phyloP scores from a whole-genome alignment of 306 rosid genomes.

The Castanea mollissima region DNA sequence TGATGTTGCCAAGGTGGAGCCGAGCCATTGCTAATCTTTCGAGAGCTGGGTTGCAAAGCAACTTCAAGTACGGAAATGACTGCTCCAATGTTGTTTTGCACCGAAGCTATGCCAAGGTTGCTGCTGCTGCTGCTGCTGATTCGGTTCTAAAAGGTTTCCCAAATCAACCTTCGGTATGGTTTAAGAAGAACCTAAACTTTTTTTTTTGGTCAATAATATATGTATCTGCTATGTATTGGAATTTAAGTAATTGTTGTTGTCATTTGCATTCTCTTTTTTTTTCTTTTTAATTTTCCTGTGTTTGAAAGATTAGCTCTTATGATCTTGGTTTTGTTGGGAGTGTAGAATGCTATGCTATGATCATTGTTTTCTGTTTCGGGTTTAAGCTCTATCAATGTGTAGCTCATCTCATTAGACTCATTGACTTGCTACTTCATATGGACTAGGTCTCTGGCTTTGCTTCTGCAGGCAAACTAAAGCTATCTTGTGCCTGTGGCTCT shows the following conservation, averaged over 20 bases:
- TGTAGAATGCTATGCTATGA: too few species aligned
- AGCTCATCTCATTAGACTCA: too few species aligned
- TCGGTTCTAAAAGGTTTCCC: conserved; percentile 29
- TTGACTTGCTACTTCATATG: too few species aligned
- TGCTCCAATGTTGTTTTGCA: conserved; percentile 23
- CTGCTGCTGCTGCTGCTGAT: conserved; percentile 35
- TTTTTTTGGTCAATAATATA: too few species aligned
- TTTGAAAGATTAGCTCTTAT: background rate
- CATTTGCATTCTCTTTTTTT: too few species aligned
- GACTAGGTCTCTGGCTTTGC: too few species aligned
- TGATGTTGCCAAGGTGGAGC: conserved; percentile 69
- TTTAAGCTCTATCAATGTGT: too few species aligned
- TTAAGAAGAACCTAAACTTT: background rate
- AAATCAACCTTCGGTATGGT: conserved; percentile 35
- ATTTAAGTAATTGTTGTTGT: too few species aligned
- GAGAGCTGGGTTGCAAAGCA: conserved; percentile 40
- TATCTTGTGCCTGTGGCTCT: too few species aligned
- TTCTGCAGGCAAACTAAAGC: too few species aligned
- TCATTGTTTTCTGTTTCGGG: background rate
- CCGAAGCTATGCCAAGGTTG: conserved; percentile 55
- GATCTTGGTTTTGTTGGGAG: background rate
- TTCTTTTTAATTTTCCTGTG: background rate
- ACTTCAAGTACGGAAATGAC: conserved; percentile 22
- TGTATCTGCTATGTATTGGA: too few species aligned
- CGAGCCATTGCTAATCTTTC: conserved; percentile 45